Base-by-base conservation (phyloP, 306 rosid species). In the Herpetospermum pedunculosum region DNA sequence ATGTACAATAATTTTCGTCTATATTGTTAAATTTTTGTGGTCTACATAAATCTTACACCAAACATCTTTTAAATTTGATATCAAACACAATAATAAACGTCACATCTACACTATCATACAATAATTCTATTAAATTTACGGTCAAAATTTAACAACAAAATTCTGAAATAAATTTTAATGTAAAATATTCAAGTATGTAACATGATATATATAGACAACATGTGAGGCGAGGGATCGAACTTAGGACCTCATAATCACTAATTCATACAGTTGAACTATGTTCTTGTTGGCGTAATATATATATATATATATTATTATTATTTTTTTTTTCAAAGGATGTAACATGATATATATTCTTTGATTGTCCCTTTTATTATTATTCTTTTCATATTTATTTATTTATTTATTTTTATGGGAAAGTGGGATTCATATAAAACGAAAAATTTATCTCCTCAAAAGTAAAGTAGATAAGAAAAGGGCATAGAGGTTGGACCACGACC, bases 401-500 rank as follows among this genome's bases (percentile, higher is more conserved):
- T 23, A 13, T 53, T 60, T 18, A 32, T 62, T 65, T 23, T 6
- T 21, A 65, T 40, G 18, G 29, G 6, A 65, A 65, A 65, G 18
- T 37, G 18, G 4, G n/a, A 21, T 38, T 11, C 50, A 38, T 21
- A 11, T 14, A 26, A 26, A 15, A 44, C 38, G n/a, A 43, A 68
- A 43, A 67, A 0, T 41, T 43, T 3, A 44, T 44, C 40, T 28
- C 19, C 40, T 44, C 15, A 1, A 1, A 69, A 44, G 25, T 41
- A 6, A 25, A 69, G n/a, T 18, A 60, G 44, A 59, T 59, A 59
- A 25, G 18, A 28, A n/a, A 3, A 52, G 44, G 19, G 16, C 23
- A 26, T 44, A 44, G 12, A 69, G 10, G 14, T 69, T 69, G 57
- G 57, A 14, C 74, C 74, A 69, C 37, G 53, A 40, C 73, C 73